A percentile compares a stretch with the other conserved stretches of the same genome.
Evolutionary conservation across 129 eudicot species (phyloP).

Genomic region (Sambucus nigra): DNA sequence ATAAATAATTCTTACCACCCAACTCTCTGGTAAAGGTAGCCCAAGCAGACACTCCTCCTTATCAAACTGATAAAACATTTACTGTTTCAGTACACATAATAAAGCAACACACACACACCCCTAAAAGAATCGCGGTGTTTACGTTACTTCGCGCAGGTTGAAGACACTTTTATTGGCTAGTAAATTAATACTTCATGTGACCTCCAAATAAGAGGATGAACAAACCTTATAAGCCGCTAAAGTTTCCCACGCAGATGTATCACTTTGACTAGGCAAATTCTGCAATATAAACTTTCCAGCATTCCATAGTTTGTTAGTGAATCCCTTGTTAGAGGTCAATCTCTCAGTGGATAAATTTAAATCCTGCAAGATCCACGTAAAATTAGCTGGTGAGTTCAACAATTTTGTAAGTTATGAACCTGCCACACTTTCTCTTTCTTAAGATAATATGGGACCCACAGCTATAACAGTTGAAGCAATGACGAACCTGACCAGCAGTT

Average conservation of each 20-base stretch:
- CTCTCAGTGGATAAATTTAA: constrained; percentile 86
- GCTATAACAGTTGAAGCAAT: constrained; percentile 1
- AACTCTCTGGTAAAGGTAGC: constrained; percentile 78
- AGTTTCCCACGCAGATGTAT: constrained; percentile 54
- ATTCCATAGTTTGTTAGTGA: constrained; percentile 97
- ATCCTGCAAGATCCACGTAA: constrained; percentile 61
- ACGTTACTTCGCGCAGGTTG: background rate
- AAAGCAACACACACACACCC: background rate
- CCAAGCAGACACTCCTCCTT: constrained; percentile 42
- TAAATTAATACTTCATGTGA: background rate
- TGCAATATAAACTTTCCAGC: constrained; percentile 93
- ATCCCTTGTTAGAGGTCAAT: constrained; percentile 80
- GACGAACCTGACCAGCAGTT: constrained; percentile 97
- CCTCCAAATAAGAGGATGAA: background rate
- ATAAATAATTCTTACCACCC: constrained; percentile 83
- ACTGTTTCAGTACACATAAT: constrained; percentile 8
- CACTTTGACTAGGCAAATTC: constrained; percentile 75
- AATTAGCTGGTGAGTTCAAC: constrained; percentile 11
- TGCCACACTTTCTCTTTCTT: background rate
- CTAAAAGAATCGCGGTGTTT: background rate
- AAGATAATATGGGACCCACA: background rate
- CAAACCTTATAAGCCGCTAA: constrained; percentile 60
- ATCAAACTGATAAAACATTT: constrained; percentile 48
- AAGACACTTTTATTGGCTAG: no score
- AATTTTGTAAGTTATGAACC: background rate